Percentiles rank a stretch among this genome's conserved stretches.
Evolutionary conservation across 2,329 filamentous ascomycete genomes (phyloP).

Genomic region (Gnomoniopsis sp.): DNA sequence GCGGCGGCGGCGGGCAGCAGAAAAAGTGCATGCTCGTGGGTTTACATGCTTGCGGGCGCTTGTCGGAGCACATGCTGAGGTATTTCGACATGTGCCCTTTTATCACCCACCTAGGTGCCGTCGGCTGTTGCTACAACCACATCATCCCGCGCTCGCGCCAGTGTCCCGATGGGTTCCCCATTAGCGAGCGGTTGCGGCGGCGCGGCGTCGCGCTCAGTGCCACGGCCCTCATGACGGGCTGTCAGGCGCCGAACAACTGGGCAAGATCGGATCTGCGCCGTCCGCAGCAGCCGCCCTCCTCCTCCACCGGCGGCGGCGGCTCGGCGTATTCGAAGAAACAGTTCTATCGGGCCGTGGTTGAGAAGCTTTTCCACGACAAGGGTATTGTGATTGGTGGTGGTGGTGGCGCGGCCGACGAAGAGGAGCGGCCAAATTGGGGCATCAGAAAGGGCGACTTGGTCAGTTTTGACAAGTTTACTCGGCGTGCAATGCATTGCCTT

Average conservation of each 20-base stretch:
- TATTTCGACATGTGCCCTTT: slow-evolving; percentile 24
- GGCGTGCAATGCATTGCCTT: slow-evolving; percentile 24
- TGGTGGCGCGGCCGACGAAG: neutral
- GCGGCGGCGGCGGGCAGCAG: too few species aligned
- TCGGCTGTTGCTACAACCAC: slow-evolving; percentile 34
- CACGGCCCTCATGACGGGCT: slow-evolving; percentile 31
- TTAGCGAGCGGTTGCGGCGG: slow-evolving; percentile 32
- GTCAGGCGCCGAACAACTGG: slow-evolving; percentile 33
- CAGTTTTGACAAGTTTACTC: slow-evolving; percentile 25
- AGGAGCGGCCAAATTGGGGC: slow-evolving; percentile 26
- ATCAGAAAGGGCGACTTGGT: slow-evolving; percentile 27
- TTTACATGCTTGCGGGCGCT: slow-evolving; percentile 30
- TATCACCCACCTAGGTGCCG: slow-evolving; percentile 24
- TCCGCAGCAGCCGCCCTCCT: too few species aligned
- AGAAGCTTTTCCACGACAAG: slow-evolving; percentile 22
- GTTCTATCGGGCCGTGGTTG: slow-evolving; percentile 11
- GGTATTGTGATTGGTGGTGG: slow-evolving; percentile 12
- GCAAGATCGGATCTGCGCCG: slow-evolving; percentile 19
- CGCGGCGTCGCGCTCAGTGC: slow-evolving; percentile 24
- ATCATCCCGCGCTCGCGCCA: slow-evolving; percentile 29
- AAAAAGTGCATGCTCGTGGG: slow-evolving; percentile 30
- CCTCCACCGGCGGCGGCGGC: too few species aligned
- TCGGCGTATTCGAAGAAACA: slow-evolving; percentile 19
- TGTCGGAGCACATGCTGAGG: slow-evolving; percentile 31
- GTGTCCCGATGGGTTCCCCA: slow-evolving; percentile 33